Base-by-base conservation (phyloP, 495 filamentous ascomycete genomes). In the Penicilliopsis zonata region DNA sequence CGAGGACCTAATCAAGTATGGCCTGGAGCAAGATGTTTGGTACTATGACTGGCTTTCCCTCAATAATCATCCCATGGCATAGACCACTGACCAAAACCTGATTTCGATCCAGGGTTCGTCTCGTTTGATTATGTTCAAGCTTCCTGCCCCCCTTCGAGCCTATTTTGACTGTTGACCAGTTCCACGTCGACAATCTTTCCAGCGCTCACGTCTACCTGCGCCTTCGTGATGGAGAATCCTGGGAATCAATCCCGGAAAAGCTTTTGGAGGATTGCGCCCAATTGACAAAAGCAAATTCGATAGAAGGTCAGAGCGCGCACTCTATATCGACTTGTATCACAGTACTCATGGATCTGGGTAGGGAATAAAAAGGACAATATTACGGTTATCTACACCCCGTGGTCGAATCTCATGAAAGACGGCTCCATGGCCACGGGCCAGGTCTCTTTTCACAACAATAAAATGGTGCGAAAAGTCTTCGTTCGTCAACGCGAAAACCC, bases 321-420 rank as follows among this genome's bases (percentile, higher is more conserved):
- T 31, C 3, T 19, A 30, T 9, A 17, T 22, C 16, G 3, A 34
- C 19, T 25, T 7, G 8, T 2, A 4, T 3, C 19, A 13, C 12
- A 9, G 29, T 10, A n/a, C 28, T 44, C 26, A 40, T 31, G 9
- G n/a, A 31, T 27, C 9, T 6, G 23, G 8, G 13, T 30, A 83
- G 80, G 90, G 36, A 98, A 96, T 61, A 98, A 98, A 60, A 95
- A 95, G 61, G 90, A 96, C 47, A 96, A 96, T 56, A 68, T 96
- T 38, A 92, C 82, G 10, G 59, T 98, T 35, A 87, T 98, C 43
- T 98, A 96, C 58, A 98, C 90, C 2, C 92, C 90, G 13, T 96
- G 92, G 92, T 82, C 84, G 24, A 98, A 98, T 49, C 76, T 98
- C 4, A 78, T 81, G 53, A 98, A 96, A 51, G 83, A 90, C 43